Percentiles rank a stretch among this genome's conserved stretches.
Conservation (phyloP, 2,329 filamentous ascomycete species). For the Fusarium abutilonis region DNA sequence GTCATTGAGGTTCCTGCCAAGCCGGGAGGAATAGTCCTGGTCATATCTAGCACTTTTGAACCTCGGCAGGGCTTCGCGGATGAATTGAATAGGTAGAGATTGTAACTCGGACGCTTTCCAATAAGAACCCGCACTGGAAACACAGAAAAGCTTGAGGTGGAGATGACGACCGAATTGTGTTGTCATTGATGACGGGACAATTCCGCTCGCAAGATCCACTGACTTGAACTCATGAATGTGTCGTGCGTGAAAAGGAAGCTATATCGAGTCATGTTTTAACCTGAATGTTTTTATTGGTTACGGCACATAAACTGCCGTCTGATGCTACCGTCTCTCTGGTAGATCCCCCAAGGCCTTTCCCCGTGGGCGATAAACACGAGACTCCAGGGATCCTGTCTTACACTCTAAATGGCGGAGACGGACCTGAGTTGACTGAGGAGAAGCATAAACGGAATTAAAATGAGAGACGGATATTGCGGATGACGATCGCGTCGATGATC, state of each 20-base stretch:
- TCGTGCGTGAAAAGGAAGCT: slow-evolving; percentile 9
- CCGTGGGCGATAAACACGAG: slow-evolving; percentile 15
- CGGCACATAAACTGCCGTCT: slow-evolving; percentile 23
- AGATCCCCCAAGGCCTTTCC: slow-evolving; percentile 26
- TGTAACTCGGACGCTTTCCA: slow-evolving; percentile 14
- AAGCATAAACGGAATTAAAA: slow-evolving; percentile 29
- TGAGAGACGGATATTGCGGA: slow-evolving; percentile 8
- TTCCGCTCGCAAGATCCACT: slow-evolving; percentile 22
- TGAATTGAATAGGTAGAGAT: no score
- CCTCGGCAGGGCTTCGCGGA: slow-evolving; percentile 10
- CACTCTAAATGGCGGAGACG: slow-evolving; percentile 24
- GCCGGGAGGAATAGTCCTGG: slow-evolving; percentile 24
- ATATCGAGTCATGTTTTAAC: slow-evolving; percentile 21
- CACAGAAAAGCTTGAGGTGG: slow-evolving; percentile 21
- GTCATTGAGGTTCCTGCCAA: slow-evolving; percentile 8
- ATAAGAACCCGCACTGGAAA: neutral
- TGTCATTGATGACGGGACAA: slow-evolving; percentile 15
- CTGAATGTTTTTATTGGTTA: slow-evolving; percentile 18
- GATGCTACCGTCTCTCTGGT: slow-evolving; percentile 17
- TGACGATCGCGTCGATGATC: slow-evolving; percentile 20
- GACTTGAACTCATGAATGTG: slow-evolving; percentile 6
- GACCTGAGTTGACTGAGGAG: slow-evolving; percentile 26
- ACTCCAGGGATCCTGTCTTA: slow-evolving; percentile 2
- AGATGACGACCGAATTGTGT: slow-evolving; percentile 21
- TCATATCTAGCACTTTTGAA: slow-evolving; percentile 10